Base-by-base conservation (phyloP, 805 yeast genomes). In the Metschnikowia hibisci region DNA sequence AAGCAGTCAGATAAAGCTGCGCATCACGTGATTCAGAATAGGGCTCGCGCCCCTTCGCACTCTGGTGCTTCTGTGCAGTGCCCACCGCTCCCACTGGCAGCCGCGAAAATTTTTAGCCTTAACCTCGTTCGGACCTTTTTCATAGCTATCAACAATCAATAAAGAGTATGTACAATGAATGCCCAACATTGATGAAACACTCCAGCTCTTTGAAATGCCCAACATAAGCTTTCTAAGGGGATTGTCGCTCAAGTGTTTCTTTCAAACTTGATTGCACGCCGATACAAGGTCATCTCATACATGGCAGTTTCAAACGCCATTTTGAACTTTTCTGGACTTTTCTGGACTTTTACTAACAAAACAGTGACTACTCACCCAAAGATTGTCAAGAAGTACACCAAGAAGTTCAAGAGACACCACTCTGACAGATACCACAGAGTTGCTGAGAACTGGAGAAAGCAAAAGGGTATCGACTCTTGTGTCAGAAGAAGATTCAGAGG, bases 401-500 rank as follows among this genome's bases (percentile, higher is more conserved):
- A 88, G 83, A 86, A 85, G 84, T 93, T 93, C 87, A 95, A 90
- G 91, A 89, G 99, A 82, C 98, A 91, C 77, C 99, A 93, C 83
- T 89, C 96, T 76, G 99, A 93, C 85, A 88, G 96, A 80, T 91
- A 89, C 80, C 84, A 82, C 83, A 90, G 99, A 80, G 96, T 93
- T 63, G 78, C 87, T 68, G 97, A 88, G 79, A 84, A 83, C 84
- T 95, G 99, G 99, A 93, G 99, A 88, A 91, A 93, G 81, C 99
- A 95, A 80, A 93, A 93, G 87, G 99, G 99, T 93, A 93, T 93
- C 73, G 99, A 93, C 82, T 90, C 98, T 63, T 82, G 88, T 80
- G 97, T 95, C 74, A 93, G 99, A 83, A 91, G 99, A 83, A 85
- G 93, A 82, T 93, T 93, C 96, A 88, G 97, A 84, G 99, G 99